These are phyloP conservation scores for Umbelopsis isabellina DNA, from an alignment of 192 early-diverging fungal species.

Conservation along the genomic window DNA sequence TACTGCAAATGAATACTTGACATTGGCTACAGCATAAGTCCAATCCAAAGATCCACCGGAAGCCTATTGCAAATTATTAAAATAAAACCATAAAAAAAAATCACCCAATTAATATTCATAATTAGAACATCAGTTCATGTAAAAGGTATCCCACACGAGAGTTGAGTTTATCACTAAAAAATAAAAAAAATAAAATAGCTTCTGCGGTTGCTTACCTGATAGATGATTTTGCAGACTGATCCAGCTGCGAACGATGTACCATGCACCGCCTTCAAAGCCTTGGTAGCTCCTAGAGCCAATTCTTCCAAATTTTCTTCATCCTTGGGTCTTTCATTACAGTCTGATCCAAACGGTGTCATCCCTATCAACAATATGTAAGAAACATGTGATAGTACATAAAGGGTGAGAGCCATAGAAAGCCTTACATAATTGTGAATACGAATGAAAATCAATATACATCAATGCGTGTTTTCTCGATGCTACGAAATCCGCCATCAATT, in stretches of 20 bases:
- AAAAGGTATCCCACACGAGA: neutral
- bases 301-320: conserved; percentile 49
- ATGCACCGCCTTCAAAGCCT: conserved; percentile 60
- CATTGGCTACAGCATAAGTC: conserved; percentile 54
- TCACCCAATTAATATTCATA: too few relatives aligned
- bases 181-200: too few relatives aligned
- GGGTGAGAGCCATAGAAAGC: neutral
- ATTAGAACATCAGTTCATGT: too few relatives aligned
- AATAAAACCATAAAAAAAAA: conserved; percentile 39
- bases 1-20: conserved; percentile 62
- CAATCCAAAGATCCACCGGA: conserved; percentile 62
- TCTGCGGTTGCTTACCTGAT: conserved; percentile 38
- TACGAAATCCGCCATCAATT: conserved; percentile 58
- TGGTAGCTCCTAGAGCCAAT: conserved; percentile 47
- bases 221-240: conserved; percentile 63
- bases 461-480: conserved; percentile 39
- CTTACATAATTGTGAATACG: conserved; percentile 57
- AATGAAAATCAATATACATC: conserved; percentile 62
- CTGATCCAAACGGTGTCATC: conserved; percentile 66
- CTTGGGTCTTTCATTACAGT: conserved; percentile 54
- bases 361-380: conserved; percentile 20
- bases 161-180: neutral
- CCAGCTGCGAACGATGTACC: conserved; percentile 60
- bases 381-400: neutral
- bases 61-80: conserved; percentile 55